A percentile compares a stretch with the other conserved stretches of the same genome.
Evolutionary conservation across 1,284 basidiomycete genomes (phyloP).

Genomic region (Irpex lacteus): DNA sequence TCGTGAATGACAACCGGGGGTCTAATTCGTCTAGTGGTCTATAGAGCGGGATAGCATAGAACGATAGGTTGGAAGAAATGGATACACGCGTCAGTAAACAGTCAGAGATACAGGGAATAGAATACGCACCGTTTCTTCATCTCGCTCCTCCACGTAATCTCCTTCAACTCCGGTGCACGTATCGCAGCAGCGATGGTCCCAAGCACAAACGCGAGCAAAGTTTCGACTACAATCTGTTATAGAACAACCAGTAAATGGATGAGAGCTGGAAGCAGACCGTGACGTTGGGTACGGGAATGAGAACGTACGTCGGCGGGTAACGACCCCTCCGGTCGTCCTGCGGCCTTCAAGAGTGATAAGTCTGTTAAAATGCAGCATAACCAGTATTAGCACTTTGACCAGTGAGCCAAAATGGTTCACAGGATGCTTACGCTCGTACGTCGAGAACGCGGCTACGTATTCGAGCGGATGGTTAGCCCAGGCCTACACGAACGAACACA

Average conservation of each 20-base stretch:
- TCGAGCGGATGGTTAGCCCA: conserved; percentile 1
- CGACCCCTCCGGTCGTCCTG: conserved; percentile 63
- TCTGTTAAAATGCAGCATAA: conserved; percentile 38
- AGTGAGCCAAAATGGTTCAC: background rate
- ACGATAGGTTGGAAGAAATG: no score
- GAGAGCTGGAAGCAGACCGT: background rate
- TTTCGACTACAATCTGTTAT: conserved; percentile 69
- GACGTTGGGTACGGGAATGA: background rate
- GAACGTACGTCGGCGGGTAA: conserved; percentile 60
- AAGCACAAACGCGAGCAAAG: conserved; percentile 59
- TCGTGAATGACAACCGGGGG: conserved; percentile 68
- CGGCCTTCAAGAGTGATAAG: conserved; percentile 69
- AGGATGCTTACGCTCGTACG: conserved; percentile 59
- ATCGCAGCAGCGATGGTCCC: conserved; percentile 72
- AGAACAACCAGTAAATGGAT: background rate
- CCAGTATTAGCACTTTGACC: background rate
- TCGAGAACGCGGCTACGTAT: conserved; percentile 45
- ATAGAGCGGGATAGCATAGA: background rate
- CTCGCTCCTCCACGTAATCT: conserved; percentile 88
- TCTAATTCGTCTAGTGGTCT: conserved; percentile 82
- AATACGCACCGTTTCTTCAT: conserved; percentile 71
- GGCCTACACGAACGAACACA: conserved; percentile 5
- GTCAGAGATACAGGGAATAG: background rate
- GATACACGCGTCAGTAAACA: background rate
- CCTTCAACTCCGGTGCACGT: conserved; percentile 67